phyloP scores from a whole-genome alignment of 2,329 filamentous ascomycete genomes.

The Verticillium klebahnii region DNA sequence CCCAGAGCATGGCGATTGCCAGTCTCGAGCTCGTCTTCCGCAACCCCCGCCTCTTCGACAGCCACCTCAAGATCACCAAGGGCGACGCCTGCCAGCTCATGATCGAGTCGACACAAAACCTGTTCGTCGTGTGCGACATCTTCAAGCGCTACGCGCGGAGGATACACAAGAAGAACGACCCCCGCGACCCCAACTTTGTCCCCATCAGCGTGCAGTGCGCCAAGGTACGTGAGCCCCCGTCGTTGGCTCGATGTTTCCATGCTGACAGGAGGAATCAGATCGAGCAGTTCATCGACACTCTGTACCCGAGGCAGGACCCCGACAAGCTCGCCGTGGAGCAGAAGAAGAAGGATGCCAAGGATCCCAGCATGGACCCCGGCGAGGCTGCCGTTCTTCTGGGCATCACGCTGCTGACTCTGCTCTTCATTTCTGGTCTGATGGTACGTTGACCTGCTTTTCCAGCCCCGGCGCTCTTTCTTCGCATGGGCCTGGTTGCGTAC shows the following conservation, averaged over 20 bases:
- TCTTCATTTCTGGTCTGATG: conserved; percentile 72
- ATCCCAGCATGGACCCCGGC: conserved; percentile 46
- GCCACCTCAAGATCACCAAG: conserved; percentile 94
- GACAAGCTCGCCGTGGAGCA: conserved; percentile 46
- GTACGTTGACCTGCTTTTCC: conserved; percentile 47
- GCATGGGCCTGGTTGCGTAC: not conserved
- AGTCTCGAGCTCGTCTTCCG: conserved; percentile 89
- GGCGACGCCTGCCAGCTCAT: conserved; percentile 89
- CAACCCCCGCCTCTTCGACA: conserved; percentile 80
- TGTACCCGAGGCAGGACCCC: conserved; percentile 82
- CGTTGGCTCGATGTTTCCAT: not conserved
- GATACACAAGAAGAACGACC: conserved; percentile 93
- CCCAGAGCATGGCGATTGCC: conserved; percentile 95
- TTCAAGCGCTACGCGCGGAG: conserved; percentile 74
- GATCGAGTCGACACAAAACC: conserved; percentile 88
- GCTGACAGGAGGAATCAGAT: conserved; percentile 48
- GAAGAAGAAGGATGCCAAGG: conserved; percentile 30
- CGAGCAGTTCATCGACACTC: conserved; percentile 90
- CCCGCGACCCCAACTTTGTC: conserved; percentile 85
- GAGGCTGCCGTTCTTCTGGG: conserved; percentile 62
- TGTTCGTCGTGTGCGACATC: conserved; percentile 72
- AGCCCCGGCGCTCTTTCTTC: not conserved
- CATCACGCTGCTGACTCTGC: conserved; percentile 63
- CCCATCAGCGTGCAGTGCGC: conserved; percentile 88
- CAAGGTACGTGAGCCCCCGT: conserved; percentile 51